Percentiles rank a stretch among this genome's conserved stretches.
Conservation (phyloP, 495 filamentous ascomycete species). For the Penicillium taxi region DNA sequence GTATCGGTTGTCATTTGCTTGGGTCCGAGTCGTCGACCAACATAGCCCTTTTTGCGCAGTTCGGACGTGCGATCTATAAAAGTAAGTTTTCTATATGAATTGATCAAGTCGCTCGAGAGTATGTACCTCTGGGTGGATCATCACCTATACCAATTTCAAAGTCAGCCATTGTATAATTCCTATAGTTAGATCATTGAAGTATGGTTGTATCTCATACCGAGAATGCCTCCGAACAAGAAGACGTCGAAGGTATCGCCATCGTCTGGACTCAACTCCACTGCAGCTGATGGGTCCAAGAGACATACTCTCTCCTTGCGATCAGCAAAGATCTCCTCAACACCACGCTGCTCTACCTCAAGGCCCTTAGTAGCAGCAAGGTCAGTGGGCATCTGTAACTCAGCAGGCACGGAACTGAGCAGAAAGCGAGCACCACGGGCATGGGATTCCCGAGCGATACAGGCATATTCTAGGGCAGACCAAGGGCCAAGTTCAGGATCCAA, state of each 20-base stretch:
- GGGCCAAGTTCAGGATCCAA: slow-evolving; percentile 86
- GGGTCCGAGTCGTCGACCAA: slow-evolving; percentile 79
- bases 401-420: slow-evolving; percentile 75
- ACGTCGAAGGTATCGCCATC: slow-evolving; percentile 79
- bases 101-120: too few species aligned
- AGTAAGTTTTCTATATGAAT: slow-evolving; percentile 5
- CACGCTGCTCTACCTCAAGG: slow-evolving; percentile 57
- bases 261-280: slow-evolving; percentile 68
- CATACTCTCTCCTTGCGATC: slow-evolving; percentile 64
- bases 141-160: slow-evolving; percentile 56
- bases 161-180: slow-evolving; percentile 2
- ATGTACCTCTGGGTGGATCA: slow-evolving; percentile 85
- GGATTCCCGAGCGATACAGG: slow-evolving; percentile 74
- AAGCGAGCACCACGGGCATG: slow-evolving; percentile 59
- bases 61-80: slow-evolving; percentile 81
- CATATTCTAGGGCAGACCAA: slow-evolving; percentile 90
- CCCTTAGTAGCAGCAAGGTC: slow-evolving; percentile 50
- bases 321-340: slow-evolving; percentile 72
- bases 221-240: slow-evolving; percentile 92
- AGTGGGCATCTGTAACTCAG: slow-evolving; percentile 56
- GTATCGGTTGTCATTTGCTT: slow-evolving; percentile 99
- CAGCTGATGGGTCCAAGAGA: slow-evolving; percentile 78
- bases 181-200: too few species aligned
- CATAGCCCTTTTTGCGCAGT: slow-evolving; percentile 83
- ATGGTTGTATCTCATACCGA: slow-evolving; percentile 52